These are phyloP conservation scores for Rhynchospora tenuis DNA, from an alignment of 176 grass and related monocot species.

Conservation along the genomic window DNA sequence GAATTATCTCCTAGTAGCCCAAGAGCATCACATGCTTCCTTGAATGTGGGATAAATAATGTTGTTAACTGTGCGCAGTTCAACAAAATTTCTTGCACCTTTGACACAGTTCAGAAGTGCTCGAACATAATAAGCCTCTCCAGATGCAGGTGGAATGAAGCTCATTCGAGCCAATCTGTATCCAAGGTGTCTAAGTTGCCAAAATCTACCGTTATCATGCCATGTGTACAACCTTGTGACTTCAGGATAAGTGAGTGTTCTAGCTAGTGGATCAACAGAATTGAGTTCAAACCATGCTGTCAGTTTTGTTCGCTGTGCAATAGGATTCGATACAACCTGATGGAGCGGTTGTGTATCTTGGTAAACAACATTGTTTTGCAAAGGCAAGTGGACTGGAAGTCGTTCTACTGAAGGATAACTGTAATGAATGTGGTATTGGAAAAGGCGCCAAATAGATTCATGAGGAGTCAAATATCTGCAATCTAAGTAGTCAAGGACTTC, in stretches of 20 bases:
- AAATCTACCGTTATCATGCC: not conserved
- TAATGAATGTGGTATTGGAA: constrained; percentile 26
- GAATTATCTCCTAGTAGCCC: constrained; percentile 23
- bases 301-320: not conserved
- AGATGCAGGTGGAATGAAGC: not conserved
- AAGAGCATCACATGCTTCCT: constrained; percentile 24
- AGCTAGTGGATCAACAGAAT: not conserved
- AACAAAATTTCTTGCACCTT: constrained; percentile 13
- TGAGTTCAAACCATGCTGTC: constrained; percentile 19
- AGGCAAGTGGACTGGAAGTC: constrained; percentile 16
- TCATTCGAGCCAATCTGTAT: constrained; percentile 10
- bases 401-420: constrained; percentile 11
- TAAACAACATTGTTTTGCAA: not conserved
- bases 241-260: constrained; percentile 25
- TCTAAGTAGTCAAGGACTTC: constrained; percentile 34
- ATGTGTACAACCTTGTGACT: constrained; percentile 23
- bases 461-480: constrained; percentile 29
- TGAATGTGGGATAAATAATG: constrained; percentile 15
- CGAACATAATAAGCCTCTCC: constrained; percentile 19
- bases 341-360: not conserved
- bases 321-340: not conserved
- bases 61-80: constrained; percentile 7
- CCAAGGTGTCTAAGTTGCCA: not conserved
- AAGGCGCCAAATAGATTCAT: constrained; percentile 30
- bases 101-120: constrained; percentile 25